phyloP scores from a whole-genome alignment of 2,329 filamentous ascomycete genomes.

The Lasiodiplodia hormozganensis region DNA sequence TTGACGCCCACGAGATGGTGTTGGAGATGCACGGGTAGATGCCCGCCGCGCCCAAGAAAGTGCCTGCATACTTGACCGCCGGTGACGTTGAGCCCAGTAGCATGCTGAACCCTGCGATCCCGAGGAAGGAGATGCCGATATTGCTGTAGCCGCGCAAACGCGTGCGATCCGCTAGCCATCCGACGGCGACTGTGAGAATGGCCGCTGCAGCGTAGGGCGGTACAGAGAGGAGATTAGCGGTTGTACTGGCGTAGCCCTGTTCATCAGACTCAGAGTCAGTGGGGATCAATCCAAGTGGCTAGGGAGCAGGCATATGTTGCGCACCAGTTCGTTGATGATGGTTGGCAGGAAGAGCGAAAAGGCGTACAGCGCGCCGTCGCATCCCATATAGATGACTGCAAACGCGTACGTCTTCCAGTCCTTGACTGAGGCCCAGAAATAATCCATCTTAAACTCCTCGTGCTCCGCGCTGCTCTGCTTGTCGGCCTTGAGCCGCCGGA shows the following conservation, averaged over 20 bases:
- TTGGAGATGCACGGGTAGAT: constrained; percentile 90
- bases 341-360: constrained; percentile 81
- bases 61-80: constrained; percentile 79
- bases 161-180: constrained; percentile 79
- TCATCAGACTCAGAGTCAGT: neutral
- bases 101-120: constrained; percentile 80
- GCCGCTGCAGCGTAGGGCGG: constrained; percentile 78
- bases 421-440: constrained; percentile 73
- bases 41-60: constrained; percentile 82
- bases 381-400: constrained; percentile 80
- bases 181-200: constrained; percentile 71
- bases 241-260: constrained; percentile 63
- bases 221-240: constrained; percentile 74
- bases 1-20: constrained; percentile 85
- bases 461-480: constrained; percentile 76
- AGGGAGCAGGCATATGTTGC: neutral
- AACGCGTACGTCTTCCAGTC: constrained; percentile 87
- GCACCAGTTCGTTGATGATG: constrained; percentile 68
- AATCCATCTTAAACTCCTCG: constrained; percentile 75
- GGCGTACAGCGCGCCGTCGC: constrained; percentile 74
- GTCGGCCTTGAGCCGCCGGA: constrained; percentile 73
- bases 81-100: constrained; percentile 70
- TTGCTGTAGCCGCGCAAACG: constrained; percentile 80
- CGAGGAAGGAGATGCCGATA: constrained; percentile 72
- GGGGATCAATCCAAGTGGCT: neutral